phyloP scores from a whole-genome alignment of 2,329 filamentous ascomycete genomes.

The Dactylellina sp. region DNA sequence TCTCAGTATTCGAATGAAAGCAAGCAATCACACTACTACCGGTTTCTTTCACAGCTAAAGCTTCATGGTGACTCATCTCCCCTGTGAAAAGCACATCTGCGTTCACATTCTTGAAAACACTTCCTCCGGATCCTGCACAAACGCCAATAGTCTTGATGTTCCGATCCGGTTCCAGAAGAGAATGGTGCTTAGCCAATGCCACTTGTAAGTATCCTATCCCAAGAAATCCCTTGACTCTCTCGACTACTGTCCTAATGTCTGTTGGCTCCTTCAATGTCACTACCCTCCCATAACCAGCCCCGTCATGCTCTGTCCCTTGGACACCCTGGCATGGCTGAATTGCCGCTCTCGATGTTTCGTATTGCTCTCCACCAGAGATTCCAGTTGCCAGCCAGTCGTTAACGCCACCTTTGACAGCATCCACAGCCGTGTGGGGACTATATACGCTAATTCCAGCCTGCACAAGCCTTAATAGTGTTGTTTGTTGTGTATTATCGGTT shows the following conservation, averaged over 20 bases:
- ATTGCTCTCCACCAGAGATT: slow-evolving; percentile 70
- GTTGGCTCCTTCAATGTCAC: slow-evolving; percentile 56
- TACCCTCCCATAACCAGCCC: slow-evolving; percentile 59
- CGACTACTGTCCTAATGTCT: slow-evolving; percentile 55
- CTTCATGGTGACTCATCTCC: slow-evolving; percentile 93
- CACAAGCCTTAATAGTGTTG: slow-evolving; percentile 82
- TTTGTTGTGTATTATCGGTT: slow-evolving; percentile 84
- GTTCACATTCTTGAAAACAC: slow-evolving; percentile 75
- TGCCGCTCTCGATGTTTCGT: slow-evolving; percentile 55
- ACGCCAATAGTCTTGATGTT: slow-evolving; percentile 58
- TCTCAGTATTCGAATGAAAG: slow-evolving; percentile 94
- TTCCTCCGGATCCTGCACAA: slow-evolving; percentile 81
- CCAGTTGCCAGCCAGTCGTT: slow-evolving; percentile 95
- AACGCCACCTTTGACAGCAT: slow-evolving; percentile 84
- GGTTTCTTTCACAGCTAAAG: slow-evolving; percentile 84
- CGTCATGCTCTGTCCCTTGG: slow-evolving; percentile 58
- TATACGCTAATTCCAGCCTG: slow-evolving; percentile 94
- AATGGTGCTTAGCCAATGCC: slow-evolving; percentile 40
- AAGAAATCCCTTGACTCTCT: slow-evolving; percentile 57
- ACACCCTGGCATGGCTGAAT: slow-evolving; percentile 56
- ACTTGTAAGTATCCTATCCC: slow-evolving; percentile 36
- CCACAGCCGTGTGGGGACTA: slow-evolving; percentile 93
- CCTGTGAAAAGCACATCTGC: slow-evolving; percentile 90
- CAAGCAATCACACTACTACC: slow-evolving; percentile 80
- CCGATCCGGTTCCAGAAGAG: slow-evolving; percentile 18